Evolutionary conservation across 805 yeast genomes (phyloP).

Genomic region (Nakazawaea pomicola): DNA sequence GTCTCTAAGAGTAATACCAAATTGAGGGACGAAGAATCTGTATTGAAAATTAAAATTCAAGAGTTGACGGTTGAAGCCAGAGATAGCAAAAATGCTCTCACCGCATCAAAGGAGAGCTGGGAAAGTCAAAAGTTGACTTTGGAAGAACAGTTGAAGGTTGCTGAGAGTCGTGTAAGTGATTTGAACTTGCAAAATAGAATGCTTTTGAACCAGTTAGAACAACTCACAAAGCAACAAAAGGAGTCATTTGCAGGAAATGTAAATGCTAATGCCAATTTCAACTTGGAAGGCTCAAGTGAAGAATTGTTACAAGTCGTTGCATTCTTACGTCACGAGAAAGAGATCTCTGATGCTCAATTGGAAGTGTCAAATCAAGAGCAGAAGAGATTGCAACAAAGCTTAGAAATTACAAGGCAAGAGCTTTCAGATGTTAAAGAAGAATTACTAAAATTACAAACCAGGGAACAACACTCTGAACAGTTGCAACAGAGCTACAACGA

Average conservation of each 20-base stretch:
- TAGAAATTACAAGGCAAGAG: constrained; percentile 43
- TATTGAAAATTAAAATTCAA: constrained; percentile 24
- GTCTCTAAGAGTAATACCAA: constrained; percentile 30
- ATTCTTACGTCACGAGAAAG: constrained; percentile 71
- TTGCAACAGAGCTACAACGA: constrained; percentile 38
- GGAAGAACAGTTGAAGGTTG: constrained; percentile 42
- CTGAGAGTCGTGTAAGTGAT: constrained; percentile 45
- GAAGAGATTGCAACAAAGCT: constrained; percentile 43
- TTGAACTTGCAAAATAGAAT: constrained; percentile 63
- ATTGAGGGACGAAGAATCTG: constrained; percentile 19
- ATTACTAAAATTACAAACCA: constrained; percentile 25
- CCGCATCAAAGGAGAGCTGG: constrained; percentile 39
- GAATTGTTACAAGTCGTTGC: constrained; percentile 50
- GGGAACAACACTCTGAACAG: constrained; percentile 22
- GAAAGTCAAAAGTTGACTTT: constrained; percentile 33
- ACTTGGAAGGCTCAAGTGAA: constrained; percentile 17
- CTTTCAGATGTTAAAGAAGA: constrained; percentile 49
- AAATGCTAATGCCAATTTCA: constrained; percentile 13
- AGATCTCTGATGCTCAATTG: constrained; percentile 57
- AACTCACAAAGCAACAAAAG: constrained; percentile 18
- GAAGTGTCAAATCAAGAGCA: constrained; percentile 50
- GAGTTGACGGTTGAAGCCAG: constrained; percentile 32
- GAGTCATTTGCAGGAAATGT: constrained; percentile 4
- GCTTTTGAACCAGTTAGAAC: constrained; percentile 63
- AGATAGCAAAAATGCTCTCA: constrained; percentile 28